phyloP scores from a whole-genome alignment of 176 grass and related monocot species.

The Cenchrus fungigraminus region DNA sequence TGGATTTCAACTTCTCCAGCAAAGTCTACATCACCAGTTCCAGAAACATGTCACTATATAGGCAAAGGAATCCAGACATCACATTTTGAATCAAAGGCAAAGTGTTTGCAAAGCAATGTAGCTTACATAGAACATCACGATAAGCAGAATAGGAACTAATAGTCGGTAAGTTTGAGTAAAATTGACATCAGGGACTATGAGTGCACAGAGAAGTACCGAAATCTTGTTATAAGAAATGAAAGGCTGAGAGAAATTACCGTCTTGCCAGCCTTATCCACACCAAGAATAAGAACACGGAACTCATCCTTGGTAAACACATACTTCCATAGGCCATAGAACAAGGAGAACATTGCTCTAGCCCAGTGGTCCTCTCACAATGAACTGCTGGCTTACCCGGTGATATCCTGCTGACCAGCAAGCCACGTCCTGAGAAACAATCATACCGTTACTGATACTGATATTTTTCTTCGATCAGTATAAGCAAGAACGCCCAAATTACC shows the following conservation, averaged over 20 bases:
- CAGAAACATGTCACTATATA: slow-evolving; percentile 10
- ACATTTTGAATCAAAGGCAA: background rate
- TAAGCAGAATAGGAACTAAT: background rate
- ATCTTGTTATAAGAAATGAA: background rate
- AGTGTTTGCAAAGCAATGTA: background rate
- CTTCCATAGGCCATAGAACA: slow-evolving; percentile 91
- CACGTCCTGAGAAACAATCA: slow-evolving; percentile 12
- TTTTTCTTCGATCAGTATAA: background rate
- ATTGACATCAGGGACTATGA: background rate
- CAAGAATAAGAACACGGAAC: slow-evolving; percentile 84
- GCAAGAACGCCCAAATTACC: background rate
- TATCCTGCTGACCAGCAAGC: background rate
- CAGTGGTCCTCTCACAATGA: background rate
- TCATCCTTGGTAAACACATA: slow-evolving; percentile 87
- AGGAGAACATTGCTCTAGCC: slow-evolving; percentile 75
- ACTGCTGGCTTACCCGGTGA: background rate
- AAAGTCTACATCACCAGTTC: slow-evolving; percentile 60
- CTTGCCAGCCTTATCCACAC: slow-evolving; percentile 85
- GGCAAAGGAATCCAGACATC: background rate
- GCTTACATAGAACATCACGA: background rate
- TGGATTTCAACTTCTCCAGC: slow-evolving; percentile 86
- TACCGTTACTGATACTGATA: background rate
- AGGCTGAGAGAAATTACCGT: slow-evolving; percentile 56
- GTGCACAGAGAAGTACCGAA: background rate
- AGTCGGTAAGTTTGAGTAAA: background rate